A percentile compares a stretch with the other conserved stretches of the same genome.
These are phyloP conservation scores for Diaporthe sp. DNA, from an alignment of 2,329 filamentous ascomycete species.

Conservation along the genomic window DNA sequence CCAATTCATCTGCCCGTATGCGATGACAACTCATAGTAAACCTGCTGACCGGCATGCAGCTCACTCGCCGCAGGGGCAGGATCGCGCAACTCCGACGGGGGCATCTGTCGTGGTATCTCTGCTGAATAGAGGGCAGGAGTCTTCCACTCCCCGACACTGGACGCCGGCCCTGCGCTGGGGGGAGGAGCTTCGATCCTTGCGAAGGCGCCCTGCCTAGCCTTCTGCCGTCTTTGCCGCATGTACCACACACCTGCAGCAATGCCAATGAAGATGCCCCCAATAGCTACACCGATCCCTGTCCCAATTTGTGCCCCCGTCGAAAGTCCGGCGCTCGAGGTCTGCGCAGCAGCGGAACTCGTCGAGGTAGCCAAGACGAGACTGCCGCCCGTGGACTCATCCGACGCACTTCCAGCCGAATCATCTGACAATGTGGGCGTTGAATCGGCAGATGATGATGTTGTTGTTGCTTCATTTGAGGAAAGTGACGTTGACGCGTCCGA, in stretches of 20 bases:
- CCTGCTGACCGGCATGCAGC: not conserved
- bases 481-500: not conserved
- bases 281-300: conserved; percentile 2
- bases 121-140: not conserved
- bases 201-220: not conserved
- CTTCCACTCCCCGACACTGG: not conserved
- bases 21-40: conserved; percentile 13
- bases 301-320: conserved; percentile 21
- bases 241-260: not conserved
- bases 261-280: conserved; percentile 10
- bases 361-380: not conserved
- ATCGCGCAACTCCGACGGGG: not conserved
- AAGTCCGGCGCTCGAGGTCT: conserved; percentile 7
- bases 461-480: not conserved
- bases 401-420: not conserved
- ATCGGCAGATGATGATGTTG: not conserved
- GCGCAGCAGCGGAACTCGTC: not conserved
- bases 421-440: not conserved
- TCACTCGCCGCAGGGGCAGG: not conserved
- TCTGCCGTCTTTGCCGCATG: conserved; percentile 6
- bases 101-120: not conserved
- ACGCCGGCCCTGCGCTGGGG: not conserved
- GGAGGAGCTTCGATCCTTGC: not conserved
- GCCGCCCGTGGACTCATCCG: not conserved
- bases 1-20: not conserved